Conservation (phyloP, 352 stramenopile genomes). For the Phytophthora aleatoria region DNA sequence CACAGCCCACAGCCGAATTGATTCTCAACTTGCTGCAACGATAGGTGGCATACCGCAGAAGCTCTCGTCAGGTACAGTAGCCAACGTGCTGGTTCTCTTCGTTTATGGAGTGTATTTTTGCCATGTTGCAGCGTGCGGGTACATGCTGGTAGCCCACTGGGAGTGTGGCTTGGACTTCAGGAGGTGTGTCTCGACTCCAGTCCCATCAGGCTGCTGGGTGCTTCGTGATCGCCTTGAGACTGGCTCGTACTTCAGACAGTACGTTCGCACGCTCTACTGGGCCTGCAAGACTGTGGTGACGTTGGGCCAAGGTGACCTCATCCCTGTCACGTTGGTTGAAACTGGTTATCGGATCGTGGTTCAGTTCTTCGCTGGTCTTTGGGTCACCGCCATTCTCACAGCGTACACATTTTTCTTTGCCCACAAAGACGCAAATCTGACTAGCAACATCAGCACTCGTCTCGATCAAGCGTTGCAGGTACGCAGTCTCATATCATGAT, state of each 20-base stretch:
- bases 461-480: slow-evolving; percentile 57
- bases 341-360: slow-evolving; percentile 66
- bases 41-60: slow-evolving; percentile 28
- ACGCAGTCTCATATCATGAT: background rate
- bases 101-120: slow-evolving; percentile 58
- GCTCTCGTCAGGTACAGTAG: slow-evolving; percentile 34
- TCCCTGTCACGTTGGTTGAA: slow-evolving; percentile 58
- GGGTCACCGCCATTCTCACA: slow-evolving; percentile 70
- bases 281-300: slow-evolving; percentile 74
- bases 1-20: slow-evolving; percentile 12
- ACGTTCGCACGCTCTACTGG: slow-evolving; percentile 70
- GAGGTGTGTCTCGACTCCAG: slow-evolving; percentile 25
- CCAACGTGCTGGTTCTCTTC: slow-evolving; percentile 49
- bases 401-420: slow-evolving; percentile 80
- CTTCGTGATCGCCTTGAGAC: slow-evolving; percentile 62
- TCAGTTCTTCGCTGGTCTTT: slow-evolving; percentile 65
- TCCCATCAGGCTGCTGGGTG: slow-evolving; percentile 54
- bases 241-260: slow-evolving; percentile 49
- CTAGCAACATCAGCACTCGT: slow-evolving; percentile 66
- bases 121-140: slow-evolving; percentile 56
- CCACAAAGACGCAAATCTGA: slow-evolving; percentile 62
- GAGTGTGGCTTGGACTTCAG: slow-evolving; percentile 46
- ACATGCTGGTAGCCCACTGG: slow-evolving; percentile 65
- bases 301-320: slow-evolving; percentile 68
- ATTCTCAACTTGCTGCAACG: slow-evolving; percentile 20